These are phyloP conservation scores for Hagleromyces aurorensis DNA, from an alignment of 805 yeast species.

Conservation along the genomic window DNA sequence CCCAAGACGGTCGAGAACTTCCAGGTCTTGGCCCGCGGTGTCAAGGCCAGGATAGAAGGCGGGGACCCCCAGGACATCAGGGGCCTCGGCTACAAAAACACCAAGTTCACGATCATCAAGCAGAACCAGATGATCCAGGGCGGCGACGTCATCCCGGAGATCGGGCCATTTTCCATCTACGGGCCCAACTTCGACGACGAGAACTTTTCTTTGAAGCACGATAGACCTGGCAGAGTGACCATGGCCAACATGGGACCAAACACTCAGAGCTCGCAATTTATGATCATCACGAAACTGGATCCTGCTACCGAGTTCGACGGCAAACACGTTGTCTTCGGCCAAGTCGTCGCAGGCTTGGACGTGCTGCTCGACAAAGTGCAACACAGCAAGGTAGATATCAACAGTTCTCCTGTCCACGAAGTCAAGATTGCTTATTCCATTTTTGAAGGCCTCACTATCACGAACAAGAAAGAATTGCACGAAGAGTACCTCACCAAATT, in stretches of 20 bases:
- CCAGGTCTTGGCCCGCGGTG: constrained; percentile 40
- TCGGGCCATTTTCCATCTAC: constrained; percentile 75
- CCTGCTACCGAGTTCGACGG: constrained; percentile 44
- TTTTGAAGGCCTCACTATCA: constrained; percentile 24
- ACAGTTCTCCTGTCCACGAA: constrained; percentile 34
- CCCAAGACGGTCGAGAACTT: constrained; percentile 61
- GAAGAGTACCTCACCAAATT: constrained; percentile 18
- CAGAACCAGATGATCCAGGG: constrained; percentile 77
- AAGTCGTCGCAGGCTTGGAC: constrained; percentile 59
- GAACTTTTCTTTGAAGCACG: constrained; percentile 60
- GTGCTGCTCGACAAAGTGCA: constrained; percentile 52
- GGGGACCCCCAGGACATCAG: constrained; percentile 24
- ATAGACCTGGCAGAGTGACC: constrained; percentile 58
- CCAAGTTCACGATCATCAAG: constrained; percentile 68
- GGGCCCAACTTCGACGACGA: constrained; percentile 73
- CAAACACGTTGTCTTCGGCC: constrained; percentile 71
- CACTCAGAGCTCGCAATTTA: constrained; percentile 65
- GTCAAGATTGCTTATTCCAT: constrained; percentile 34
- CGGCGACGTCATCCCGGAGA: constrained; percentile 73
- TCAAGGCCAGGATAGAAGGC: constrained; percentile 26
- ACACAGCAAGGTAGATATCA: constrained; percentile 38
- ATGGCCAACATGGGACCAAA: constrained; percentile 67
- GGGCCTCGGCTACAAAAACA: constrained; percentile 42
- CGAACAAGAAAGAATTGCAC: constrained; percentile 15
- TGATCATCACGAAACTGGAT: constrained; percentile 51